Evolutionary conservation across 139 green algal species (phyloP).

Genomic region (Chlamydomonas incerta): DNA sequence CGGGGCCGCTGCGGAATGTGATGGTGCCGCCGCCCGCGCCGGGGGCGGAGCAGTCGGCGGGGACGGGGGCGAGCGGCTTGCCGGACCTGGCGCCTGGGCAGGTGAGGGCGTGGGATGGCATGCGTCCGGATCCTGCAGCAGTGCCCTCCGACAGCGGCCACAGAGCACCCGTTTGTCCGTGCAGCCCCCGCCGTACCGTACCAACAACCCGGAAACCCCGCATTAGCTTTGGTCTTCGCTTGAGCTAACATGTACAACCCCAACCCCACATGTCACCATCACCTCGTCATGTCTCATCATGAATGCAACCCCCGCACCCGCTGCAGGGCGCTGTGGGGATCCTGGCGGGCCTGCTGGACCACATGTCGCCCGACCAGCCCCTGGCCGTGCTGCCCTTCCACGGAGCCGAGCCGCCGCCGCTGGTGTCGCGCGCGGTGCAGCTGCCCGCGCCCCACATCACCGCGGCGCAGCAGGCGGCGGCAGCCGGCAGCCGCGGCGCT

Average conservation of each 20-base stretch:
- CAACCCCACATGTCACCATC: too few relatives aligned
- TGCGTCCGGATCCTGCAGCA: too few relatives aligned
- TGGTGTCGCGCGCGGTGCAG: conserved; percentile 23
- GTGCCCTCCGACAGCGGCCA: too few relatives aligned
- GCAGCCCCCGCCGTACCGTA: too few relatives aligned
- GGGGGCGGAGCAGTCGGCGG: background rate
- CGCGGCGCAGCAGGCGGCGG: background rate
- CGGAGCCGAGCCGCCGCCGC: conserved; percentile 22
- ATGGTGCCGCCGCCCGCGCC: background rate
- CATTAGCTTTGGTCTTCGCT: too few relatives aligned
- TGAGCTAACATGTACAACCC: too few relatives aligned
- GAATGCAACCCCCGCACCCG: too few relatives aligned
- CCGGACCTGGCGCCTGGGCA: background rate
- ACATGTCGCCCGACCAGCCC: background rate
- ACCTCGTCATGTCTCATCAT: too few relatives aligned
- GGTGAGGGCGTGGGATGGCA: too few relatives aligned
- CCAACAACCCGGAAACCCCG: too few relatives aligned
- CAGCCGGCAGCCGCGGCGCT: too few relatives aligned
- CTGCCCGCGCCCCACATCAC: background rate
- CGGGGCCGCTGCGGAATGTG: background rate
- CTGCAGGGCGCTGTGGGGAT: conserved; percentile 32
- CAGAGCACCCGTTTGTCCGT: too few relatives aligned
- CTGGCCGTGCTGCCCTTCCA: conserved; percentile 34
- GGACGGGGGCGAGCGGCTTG: background rate
- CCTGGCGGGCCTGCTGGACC: conserved; percentile 17